These are phyloP conservation scores for Naumovozyma castellii DNA, from an alignment of 805 yeast genomes.

Conservation along the genomic window DNA sequence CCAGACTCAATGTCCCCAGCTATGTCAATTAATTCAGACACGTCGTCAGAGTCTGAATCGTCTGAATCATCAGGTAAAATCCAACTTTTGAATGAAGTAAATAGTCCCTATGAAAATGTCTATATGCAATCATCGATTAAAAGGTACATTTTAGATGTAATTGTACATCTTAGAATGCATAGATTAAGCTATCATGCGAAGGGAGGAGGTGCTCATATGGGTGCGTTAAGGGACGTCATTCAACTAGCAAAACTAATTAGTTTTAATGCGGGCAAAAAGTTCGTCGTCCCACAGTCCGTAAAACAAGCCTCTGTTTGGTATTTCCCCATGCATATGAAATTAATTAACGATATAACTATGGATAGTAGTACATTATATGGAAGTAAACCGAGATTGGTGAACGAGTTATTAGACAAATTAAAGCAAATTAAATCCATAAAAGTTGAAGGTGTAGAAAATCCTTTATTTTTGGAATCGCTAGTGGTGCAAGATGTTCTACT, in stretches of 20 bases:
- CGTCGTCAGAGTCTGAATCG: background rate
- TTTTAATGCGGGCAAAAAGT: constrained; percentile 29
- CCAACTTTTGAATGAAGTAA: background rate
- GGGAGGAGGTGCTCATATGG: constrained; percentile 44
- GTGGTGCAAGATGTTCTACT: constrained; percentile 45
- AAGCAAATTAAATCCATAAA: constrained; percentile 12
- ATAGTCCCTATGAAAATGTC: background rate
- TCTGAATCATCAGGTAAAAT: background rate
- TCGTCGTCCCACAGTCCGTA: constrained; percentile 45
- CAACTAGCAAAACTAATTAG: constrained; percentile 35
- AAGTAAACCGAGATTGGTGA: constrained; percentile 20
- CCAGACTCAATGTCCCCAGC: background rate
- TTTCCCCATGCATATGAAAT: constrained; percentile 46
- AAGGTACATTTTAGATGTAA: constrained; percentile 49
- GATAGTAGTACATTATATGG: constrained; percentile 25
- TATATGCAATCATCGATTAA: constrained; percentile 7
- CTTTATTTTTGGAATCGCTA: constrained; percentile 31
- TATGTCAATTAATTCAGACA: background rate
- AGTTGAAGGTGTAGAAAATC: constrained; percentile 13
- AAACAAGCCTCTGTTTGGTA: constrained; percentile 39
- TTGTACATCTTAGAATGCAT: constrained; percentile 47
- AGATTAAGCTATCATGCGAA: constrained; percentile 36
- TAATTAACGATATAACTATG: constrained; percentile 31
- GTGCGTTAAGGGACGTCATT: constrained; percentile 37
- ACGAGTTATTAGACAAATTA: constrained; percentile 17